phyloP scores from a whole-genome alignment of 495 filamentous ascomycete genomes.

The Filosporella fistucella region DNA sequence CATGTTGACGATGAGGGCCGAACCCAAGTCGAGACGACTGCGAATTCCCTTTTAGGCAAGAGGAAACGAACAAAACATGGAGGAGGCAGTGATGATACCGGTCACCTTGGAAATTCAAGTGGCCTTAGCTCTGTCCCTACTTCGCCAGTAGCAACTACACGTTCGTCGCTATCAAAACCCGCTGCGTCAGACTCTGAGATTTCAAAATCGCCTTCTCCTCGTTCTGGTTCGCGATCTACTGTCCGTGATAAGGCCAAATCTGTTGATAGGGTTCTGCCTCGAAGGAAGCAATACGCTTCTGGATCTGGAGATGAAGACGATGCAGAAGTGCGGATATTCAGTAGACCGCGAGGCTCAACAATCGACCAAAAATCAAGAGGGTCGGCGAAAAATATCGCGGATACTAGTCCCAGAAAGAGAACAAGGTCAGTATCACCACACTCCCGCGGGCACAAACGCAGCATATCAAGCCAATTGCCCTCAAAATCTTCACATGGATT shows the following conservation, averaged over 20 bases:
- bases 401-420: slow-evolving; percentile 25
- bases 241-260: slow-evolving; percentile 23
- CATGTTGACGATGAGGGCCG: slow-evolving; percentile 14
- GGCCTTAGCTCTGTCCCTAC: slow-evolving; percentile 50
- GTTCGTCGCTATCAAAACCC: slow-evolving; percentile 30
- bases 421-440: slow-evolving; percentile 64
- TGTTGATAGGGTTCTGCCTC: slow-evolving; percentile 16
- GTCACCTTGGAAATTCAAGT: slow-evolving; percentile 33
- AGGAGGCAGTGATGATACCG: slow-evolving; percentile 22
- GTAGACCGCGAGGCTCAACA: slow-evolving; percentile 21
- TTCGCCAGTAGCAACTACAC: slow-evolving; percentile 34
- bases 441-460: slow-evolving; percentile 53
- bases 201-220: slow-evolving; percentile 25
- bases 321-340: not conserved
- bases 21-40: slow-evolving; percentile 14
- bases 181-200: slow-evolving; percentile 31
- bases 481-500: slow-evolving; percentile 41
- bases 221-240: slow-evolving; percentile 6
- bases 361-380: slow-evolving; percentile 15
- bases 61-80: slow-evolving; percentile 40
- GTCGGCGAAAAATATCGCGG: slow-evolving; percentile 7
- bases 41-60: slow-evolving; percentile 32
- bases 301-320: slow-evolving; percentile 23
- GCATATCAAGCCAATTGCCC: slow-evolving; percentile 56
- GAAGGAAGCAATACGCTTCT: slow-evolving; percentile 17